A percentile compares a stretch with the other conserved stretches of the same genome.
These are phyloP conservation scores for Sporisorium scitamineum DNA, from an alignment of 1,284 basidiomycete species.

Conservation along the genomic window DNA sequence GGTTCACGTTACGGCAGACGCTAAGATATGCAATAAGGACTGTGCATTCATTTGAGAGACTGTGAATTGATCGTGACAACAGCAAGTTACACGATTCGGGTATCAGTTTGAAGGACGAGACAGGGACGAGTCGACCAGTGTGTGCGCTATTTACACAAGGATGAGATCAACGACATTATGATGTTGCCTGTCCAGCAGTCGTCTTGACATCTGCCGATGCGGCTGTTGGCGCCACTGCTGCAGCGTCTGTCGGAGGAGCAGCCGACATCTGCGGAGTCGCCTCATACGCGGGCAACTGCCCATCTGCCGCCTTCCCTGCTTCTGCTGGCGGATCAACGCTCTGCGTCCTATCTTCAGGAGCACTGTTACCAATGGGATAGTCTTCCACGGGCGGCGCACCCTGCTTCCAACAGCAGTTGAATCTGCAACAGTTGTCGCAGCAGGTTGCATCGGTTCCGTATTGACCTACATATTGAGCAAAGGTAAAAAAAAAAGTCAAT, in stretches of 20 bases:
- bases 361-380: conserved; percentile 41
- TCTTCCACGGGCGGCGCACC: conserved; percentile 45
- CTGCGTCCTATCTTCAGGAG: conserved; percentile 11
- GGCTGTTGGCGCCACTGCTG: not conserved
- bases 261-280: conserved; percentile 38
- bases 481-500: too few species aligned
- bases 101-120: not conserved
- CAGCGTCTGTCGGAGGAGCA: not conserved
- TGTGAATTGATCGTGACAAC: not conserved
- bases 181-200: not conserved
- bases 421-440: conserved; percentile 46
- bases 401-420: conserved; percentile 45
- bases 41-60: not conserved
- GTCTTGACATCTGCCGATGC: not conserved
- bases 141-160: not conserved
- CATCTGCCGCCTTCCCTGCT: not conserved
- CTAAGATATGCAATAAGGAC: not conserved
- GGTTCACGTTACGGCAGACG: too few species aligned
- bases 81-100: too few species aligned
- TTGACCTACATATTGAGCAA: conserved; percentile 5
- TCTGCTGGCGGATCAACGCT: conserved; percentile 2
- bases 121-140: too few species aligned
- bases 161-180: not conserved
- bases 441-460: conserved; percentile 33
- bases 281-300: conserved; percentile 23